Evolutionary conservation across 2,329 filamentous ascomycete species (phyloP).

Genomic region (Cryphonectria parasitica): DNA sequence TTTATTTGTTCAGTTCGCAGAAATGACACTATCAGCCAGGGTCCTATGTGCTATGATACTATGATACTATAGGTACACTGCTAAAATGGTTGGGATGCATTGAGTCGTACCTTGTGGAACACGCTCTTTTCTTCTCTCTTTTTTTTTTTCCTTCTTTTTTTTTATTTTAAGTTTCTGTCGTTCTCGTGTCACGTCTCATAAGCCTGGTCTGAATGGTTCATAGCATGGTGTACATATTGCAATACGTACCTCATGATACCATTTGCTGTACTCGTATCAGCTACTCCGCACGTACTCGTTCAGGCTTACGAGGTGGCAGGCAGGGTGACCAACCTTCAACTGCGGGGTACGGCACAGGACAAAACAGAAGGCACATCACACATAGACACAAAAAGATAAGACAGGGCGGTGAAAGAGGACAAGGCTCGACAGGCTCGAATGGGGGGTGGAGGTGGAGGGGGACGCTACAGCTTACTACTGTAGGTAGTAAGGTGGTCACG

Average conservation of each 20-base stretch:
- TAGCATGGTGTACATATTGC: not conserved
- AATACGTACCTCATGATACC: not conserved
- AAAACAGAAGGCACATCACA: not conserved
- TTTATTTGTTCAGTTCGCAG: not conserved
- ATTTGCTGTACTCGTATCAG: no score
- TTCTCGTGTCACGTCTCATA: not conserved
- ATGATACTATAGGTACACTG: not conserved
- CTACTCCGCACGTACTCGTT: not conserved
- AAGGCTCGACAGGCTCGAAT: not conserved
- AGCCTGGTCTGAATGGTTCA: not conserved
- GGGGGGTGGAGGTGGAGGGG: no score
- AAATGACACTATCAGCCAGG: constrained; percentile 3
- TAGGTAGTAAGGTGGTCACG: not conserved
- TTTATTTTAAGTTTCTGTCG: no score
- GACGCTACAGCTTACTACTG: not conserved
- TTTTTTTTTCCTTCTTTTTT: not conserved
- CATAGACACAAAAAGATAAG: not conserved
- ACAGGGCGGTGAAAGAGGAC: constrained; percentile 1
- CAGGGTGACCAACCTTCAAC: not conserved
- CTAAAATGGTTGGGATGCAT: not conserved
- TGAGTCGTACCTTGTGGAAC: not conserved
- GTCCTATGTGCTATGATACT: not conserved
- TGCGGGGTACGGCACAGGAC: not conserved
- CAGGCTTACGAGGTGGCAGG: not conserved
- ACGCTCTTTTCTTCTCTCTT: not conserved